Base-by-base conservation (phyloP, 257 asterid species). In the Capsicum chinense region DNA sequence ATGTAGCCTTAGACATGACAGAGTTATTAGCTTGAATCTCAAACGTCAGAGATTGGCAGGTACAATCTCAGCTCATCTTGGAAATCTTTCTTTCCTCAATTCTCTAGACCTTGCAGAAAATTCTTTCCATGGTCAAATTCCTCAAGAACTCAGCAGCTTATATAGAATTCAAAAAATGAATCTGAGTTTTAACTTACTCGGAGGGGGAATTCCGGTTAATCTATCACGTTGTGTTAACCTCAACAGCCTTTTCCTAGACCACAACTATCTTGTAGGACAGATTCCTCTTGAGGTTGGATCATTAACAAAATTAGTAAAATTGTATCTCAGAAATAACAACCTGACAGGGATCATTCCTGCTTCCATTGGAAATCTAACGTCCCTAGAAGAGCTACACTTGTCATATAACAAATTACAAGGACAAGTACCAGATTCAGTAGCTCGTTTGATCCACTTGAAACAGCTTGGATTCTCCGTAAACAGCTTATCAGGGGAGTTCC, bases 301-400 rank as follows among this genome's bases (percentile, higher is more conserved):
- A 1, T 33, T 88, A 56, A 17, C 79, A 21, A 81, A 79, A 83
- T 84, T 86, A 52, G 73, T 6, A 9, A 68, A 3, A 8, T 85
- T 84, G 84, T 79, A 86, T 52, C 85, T 91, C 48, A 83, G 62
- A 79, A 89, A 52, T 88, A 92, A 90, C 88, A 89, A 89, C 63
- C 86, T 92, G 44, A 87, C 91, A 67, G 95, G 95, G 82, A 82
- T 10, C 7, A 39, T 90, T n/a, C 93, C 92, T 9, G 80, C 88
- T 80, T 87, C 93, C 42, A 66, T 90, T 50, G 95, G 93, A 58
- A 92, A 92, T 39, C 42, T 39, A 39, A 39, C 42, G 5, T 39
- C 42, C 5, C 5, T 39, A 39, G 42, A 39, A 39, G 42, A 85
- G 87, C 63, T 92, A n/a, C 76, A 87, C 52, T 82, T 92, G 81